Percentiles rank a stretch among this genome's conserved stretches.
Evolutionary conservation across 768 basidiomycete species (phyloP).

Genomic region (Hortiboletus campestris): DNA sequence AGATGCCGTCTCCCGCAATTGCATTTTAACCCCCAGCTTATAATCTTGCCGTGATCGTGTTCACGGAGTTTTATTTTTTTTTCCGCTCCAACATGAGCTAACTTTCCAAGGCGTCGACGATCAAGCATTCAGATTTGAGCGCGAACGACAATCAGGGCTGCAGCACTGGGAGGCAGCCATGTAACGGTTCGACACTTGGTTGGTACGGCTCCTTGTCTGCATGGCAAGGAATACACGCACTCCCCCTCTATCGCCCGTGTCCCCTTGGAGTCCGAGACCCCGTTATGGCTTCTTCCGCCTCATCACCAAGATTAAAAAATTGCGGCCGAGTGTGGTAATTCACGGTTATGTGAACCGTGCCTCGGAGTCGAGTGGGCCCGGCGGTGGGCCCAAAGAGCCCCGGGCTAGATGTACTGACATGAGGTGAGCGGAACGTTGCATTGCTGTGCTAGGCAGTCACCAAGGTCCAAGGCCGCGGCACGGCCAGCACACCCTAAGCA

Average conservation of each 20-base stretch:
- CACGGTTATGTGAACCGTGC: constrained; percentile 2
- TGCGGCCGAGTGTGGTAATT: constrained; percentile 7
- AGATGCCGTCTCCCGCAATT: constrained; percentile 10
- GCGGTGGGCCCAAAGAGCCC: constrained; percentile 2
- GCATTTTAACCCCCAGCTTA: constrained; percentile 12
- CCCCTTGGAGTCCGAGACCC: constrained; percentile 14
- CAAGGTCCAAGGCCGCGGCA: background rate
- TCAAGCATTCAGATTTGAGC: constrained; percentile 4
- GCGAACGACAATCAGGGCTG: constrained; percentile 18
- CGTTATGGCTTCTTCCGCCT: constrained; percentile 1
- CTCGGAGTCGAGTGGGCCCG: constrained; percentile 12
- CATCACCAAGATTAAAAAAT: constrained; percentile 23
- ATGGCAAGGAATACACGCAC: constrained; percentile 2
- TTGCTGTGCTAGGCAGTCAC: constrained; percentile 4
- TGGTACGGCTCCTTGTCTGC: background rate
- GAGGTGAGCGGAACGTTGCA: constrained; percentile 14
- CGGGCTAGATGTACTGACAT: constrained; percentile 6
- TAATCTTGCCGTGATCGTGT: constrained; percentile 16
- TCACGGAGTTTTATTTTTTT: constrained; percentile 21
- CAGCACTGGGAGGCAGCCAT: background rate
- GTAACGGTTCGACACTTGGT: background rate
- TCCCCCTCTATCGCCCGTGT: constrained; percentile 6
- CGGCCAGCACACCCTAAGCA: background rate
- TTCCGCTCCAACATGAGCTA: constrained; percentile 2
- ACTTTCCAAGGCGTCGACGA: constrained; percentile 19